phyloP scores from a whole-genome alignment of 148 eudicot species.

The Gaultheria prostrata region DNA sequence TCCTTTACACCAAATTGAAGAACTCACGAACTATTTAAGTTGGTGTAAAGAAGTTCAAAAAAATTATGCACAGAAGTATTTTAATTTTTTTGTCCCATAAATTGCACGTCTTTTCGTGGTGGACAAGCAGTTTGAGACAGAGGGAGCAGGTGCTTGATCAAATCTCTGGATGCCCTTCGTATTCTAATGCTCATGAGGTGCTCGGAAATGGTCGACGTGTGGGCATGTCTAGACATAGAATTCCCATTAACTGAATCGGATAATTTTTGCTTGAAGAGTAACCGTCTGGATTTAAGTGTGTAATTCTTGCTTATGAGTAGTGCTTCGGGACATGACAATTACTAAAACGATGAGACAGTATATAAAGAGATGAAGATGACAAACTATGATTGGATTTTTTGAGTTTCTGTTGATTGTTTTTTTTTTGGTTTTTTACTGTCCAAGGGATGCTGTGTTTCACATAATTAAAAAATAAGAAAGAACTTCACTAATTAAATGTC shows the following conservation, averaged over 20 bases:
- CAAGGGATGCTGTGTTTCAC: not conserved
- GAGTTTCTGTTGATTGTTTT: not conserved
- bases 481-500: not conserved
- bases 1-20: too few relatives aligned
- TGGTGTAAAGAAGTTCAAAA: too few relatives aligned
- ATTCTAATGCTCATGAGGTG: not conserved
- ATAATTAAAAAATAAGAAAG: not conserved
- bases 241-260: not conserved
- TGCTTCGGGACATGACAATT: not conserved
- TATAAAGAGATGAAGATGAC: not conserved
- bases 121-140: too few relatives aligned
- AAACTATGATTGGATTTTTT: not conserved
- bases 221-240: too few relatives aligned
- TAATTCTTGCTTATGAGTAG: too few relatives aligned
- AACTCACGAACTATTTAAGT: too few relatives aligned
- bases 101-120: too few relatives aligned
- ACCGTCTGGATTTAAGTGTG: too few relatives aligned
- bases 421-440: not conserved
- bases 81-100: too few relatives aligned
- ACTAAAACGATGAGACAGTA: not conserved
- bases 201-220: too few relatives aligned
- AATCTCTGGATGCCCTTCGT: not conserved
- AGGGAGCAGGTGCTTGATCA: not conserved
- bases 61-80: too few relatives aligned
- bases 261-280: not conserved